These are phyloP conservation scores for Sporobolomyces roseus DNA, from an alignment of 768 basidiomycete genomes.

Conservation along the genomic window DNA sequence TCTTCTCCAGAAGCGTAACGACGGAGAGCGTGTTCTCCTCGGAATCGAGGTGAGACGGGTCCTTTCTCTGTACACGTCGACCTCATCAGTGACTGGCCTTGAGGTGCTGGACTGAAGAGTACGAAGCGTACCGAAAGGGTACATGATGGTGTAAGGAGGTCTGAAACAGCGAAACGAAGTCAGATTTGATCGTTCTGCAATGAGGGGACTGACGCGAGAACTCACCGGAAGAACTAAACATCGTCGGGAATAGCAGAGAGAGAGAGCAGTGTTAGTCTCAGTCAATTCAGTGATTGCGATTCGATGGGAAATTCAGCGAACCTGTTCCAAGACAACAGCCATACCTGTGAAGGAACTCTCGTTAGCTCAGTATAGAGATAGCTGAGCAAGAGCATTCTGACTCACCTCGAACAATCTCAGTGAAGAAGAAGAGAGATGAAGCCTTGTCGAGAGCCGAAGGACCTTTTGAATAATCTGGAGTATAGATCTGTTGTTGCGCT, in stretches of 20 bases:
- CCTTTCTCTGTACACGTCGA: slow-evolving; percentile 66
- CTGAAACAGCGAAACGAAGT: slow-evolving; percentile 60
- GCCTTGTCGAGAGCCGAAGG: slow-evolving; percentile 94
- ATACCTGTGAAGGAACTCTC: slow-evolving; percentile 60
- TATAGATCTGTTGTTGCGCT: slow-evolving; percentile 15
- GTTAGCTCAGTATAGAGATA: background rate
- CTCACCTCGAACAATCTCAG: slow-evolving; percentile 91
- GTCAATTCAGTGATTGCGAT: no score
- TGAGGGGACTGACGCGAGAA: background rate
- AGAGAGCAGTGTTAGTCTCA: no score
- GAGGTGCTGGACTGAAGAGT: background rate
- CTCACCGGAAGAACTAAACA: slow-evolving; percentile 40
- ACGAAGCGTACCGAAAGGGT: slow-evolving; percentile 40
- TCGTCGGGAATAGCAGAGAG: no score
- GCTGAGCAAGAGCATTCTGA: background rate
- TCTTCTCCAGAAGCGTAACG: slow-evolving; percentile 97
- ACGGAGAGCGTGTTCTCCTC: slow-evolving; percentile 94
- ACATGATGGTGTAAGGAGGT: slow-evolving; percentile 74
- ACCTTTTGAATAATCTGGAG: slow-evolving; percentile 54
- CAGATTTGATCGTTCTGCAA: background rate
- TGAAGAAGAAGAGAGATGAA: slow-evolving; percentile 94
- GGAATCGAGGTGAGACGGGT: slow-evolving; percentile 92
- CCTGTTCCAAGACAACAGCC: slow-evolving; percentile 77
- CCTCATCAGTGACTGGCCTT: background rate
- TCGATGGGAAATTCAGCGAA: slow-evolving; percentile 21